phyloP scores from a whole-genome alignment of 2,329 filamentous ascomycete species.

The Metarhizium sp. region DNA sequence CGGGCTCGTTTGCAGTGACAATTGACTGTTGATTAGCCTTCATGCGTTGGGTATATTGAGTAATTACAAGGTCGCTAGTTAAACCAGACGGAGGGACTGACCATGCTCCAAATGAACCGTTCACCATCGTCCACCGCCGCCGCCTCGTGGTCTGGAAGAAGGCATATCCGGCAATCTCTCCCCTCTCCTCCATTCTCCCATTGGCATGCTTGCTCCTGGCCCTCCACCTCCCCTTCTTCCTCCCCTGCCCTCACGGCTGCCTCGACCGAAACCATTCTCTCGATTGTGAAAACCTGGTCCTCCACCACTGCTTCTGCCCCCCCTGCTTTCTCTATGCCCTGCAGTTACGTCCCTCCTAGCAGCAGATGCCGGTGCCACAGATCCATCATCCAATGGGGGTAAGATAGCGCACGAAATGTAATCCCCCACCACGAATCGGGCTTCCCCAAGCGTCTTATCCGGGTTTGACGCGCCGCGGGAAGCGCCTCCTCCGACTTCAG shows the following conservation, averaged over 20 bases:
- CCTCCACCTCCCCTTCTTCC: conserved; percentile 30
- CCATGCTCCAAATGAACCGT: not conserved
- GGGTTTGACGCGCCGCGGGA: conserved; percentile 43
- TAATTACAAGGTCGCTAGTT: not conserved
- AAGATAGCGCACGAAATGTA: conserved; percentile 77
- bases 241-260: conserved; percentile 25
- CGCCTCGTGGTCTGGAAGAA: conserved; percentile 16
- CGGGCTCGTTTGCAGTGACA: not conserved
- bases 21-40: not conserved
- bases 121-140: conserved; percentile 18
- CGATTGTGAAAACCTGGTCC: conserved; percentile 10
- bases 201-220: conserved; percentile 28
- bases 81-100: not conserved
- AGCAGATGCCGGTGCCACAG: conserved; percentile 53
- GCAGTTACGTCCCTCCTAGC: conserved; percentile 15
- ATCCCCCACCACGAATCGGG: conserved; percentile 80
- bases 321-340: conserved; percentile 9
- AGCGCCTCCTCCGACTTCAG: conserved; percentile 22
- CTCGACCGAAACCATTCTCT: conserved; percentile 22
- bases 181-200: conserved; percentile 58
- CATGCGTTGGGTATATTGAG: conserved; percentile 17
- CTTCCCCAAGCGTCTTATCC: conserved; percentile 66
- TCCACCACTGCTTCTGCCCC: conserved; percentile 15
- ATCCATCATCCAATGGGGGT: conserved; percentile 64
- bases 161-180: conserved; percentile 49